A percentile compares a stretch with the other conserved stretches of the same genome.
Evolutionary conservation across 2,329 filamentous ascomycete genomes (phyloP).

Genomic region (Lasiodiplodia hormozganensis): DNA sequence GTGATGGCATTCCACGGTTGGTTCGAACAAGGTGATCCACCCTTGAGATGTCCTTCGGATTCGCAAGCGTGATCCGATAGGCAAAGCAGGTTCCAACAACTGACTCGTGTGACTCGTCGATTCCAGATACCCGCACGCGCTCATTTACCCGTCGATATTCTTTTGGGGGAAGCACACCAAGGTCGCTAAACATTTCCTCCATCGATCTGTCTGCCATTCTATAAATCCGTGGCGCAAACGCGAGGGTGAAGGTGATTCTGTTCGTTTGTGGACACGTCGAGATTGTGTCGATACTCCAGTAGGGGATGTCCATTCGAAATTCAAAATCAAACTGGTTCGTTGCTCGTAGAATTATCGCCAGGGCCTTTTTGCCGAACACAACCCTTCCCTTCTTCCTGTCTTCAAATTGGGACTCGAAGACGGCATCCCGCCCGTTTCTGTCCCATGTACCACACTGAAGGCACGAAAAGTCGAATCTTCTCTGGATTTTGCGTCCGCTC

Average conservation of each 20-base stretch:
- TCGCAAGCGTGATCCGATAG: constrained; percentile 51
- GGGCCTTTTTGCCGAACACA: constrained; percentile 44
- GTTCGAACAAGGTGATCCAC: constrained; percentile 35
- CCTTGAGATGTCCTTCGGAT: constrained; percentile 34
- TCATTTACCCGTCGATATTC: constrained; percentile 14
- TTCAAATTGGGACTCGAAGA: constrained; percentile 51
- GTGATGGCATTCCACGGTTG: constrained; percentile 40
- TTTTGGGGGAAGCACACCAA: constrained; percentile 27
- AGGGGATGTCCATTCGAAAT: constrained; percentile 51
- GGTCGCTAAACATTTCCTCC: constrained; percentile 31
- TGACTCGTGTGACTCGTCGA: constrained; percentile 46
- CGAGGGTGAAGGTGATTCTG: constrained; percentile 48
- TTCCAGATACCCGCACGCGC: constrained; percentile 41
- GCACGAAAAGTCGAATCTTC: constrained; percentile 37
- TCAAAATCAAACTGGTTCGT: constrained; percentile 33
- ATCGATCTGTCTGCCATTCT: constrained; percentile 30
- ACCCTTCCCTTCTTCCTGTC: constrained; percentile 51
- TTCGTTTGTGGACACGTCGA: constrained; percentile 39
- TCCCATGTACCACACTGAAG: constrained; percentile 52
- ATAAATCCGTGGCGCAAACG: constrained; percentile 50
- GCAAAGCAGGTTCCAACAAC: constrained; percentile 58
- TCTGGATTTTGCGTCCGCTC: no score
- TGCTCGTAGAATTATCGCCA: constrained; percentile 35
- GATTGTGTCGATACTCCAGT: constrained; percentile 48
- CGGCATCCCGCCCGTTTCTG: constrained; percentile 41